These are phyloP conservation scores for Onygenales sp. DNA, from an alignment of 2,329 filamentous ascomycete genomes.

Conservation along the genomic window DNA sequence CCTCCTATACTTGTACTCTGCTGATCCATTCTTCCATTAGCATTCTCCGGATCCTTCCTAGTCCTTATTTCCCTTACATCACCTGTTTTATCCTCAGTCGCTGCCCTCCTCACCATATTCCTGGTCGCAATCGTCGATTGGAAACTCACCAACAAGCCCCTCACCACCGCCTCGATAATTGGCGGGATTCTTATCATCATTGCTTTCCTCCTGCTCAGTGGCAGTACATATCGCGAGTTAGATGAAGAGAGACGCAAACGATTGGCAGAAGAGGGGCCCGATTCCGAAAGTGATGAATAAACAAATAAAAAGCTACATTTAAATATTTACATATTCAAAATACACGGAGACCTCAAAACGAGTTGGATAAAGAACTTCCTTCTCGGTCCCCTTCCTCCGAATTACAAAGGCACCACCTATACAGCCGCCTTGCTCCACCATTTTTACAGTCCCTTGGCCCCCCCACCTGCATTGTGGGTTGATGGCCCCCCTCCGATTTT, in stretches of 20 bases:
- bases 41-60: constrained; percentile 86
- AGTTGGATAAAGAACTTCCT: background rate
- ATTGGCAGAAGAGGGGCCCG: constrained; percentile 30
- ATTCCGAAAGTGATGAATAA: constrained; percentile 34
- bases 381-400: background rate
- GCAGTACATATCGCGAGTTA: constrained; percentile 91
- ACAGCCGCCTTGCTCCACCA: too few species aligned
- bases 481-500: too few species aligned
- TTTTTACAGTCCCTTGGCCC: too few species aligned
- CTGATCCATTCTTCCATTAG: constrained; percentile 18
- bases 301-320: background rate
- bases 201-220: constrained; percentile 79
- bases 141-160: constrained; percentile 65
- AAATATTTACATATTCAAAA: too few species aligned
- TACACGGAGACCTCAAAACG: too few species aligned
- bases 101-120: constrained; percentile 91
- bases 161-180: constrained; percentile 63
- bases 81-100: constrained; percentile 85
- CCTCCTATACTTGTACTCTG: constrained; percentile 6
- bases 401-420: too few species aligned
- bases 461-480: too few species aligned
- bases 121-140: constrained; percentile 89
- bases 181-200: constrained; percentile 82
- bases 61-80: constrained; percentile 88
- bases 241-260: constrained; percentile 65